These are phyloP conservation scores for Vigna hirtella DNA, from an alignment of 306 rosid species.

Conservation along the genomic window DNA sequence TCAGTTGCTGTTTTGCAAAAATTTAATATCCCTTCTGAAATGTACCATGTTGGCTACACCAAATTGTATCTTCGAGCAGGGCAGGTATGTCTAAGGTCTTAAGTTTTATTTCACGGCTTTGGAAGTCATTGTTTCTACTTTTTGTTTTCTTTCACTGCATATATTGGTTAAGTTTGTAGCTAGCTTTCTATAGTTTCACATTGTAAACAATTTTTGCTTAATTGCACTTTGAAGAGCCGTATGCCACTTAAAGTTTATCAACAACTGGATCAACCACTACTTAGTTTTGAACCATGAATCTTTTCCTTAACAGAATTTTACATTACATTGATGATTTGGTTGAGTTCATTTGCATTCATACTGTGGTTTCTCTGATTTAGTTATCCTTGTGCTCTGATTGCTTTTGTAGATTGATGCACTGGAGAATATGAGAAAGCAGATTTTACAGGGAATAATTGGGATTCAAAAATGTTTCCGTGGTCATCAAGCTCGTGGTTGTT, in stretches of 20 bases:
- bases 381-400: conserved; percentile 44
- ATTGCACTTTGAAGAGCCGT: conserved; percentile 22
- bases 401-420: conserved; percentile 66
- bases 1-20: conserved; percentile 76
- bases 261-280: too few relatives aligned
- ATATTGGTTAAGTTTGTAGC: conserved; percentile 10
- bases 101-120: conserved; percentile 16
- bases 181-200: conserved; percentile 18
- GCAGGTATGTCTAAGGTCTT: conserved; percentile 61
- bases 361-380: conserved; percentile 43
- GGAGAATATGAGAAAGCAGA: conserved; percentile 74
- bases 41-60: conserved; percentile 87
- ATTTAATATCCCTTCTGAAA: conserved; percentile 71
- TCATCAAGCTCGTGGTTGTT: conserved; percentile 58
- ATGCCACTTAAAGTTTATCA: conserved; percentile 10
- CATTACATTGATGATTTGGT: conserved; percentile 31
- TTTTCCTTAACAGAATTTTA: conserved; percentile 16
- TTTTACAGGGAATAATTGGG: conserved; percentile 63
- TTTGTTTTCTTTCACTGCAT: conserved; percentile 17
- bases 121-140: conserved; percentile 22
- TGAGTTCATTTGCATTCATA: conserved; percentile 37
- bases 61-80: conserved; percentile 85
- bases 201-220: conserved; percentile 30
- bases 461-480: conserved; percentile 89
- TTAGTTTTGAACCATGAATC: conserved; percentile 15